These are phyloP conservation scores for Nicotiana knightiana DNA, from an alignment of 257 asterid species.

Conservation along the genomic window DNA sequence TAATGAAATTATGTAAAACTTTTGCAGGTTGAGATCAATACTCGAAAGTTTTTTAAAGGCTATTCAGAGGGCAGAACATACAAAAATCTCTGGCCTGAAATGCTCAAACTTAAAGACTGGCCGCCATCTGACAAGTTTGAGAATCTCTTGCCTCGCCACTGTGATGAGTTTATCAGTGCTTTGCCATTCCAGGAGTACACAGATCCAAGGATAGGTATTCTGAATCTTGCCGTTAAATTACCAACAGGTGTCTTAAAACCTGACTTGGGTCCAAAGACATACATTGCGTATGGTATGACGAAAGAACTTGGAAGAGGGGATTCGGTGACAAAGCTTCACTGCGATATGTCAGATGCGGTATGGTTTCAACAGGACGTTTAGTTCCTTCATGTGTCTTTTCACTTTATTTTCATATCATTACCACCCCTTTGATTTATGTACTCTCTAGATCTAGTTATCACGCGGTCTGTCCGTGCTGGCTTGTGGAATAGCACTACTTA, in stretches of 20 bases:
- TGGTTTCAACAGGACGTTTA: slow-evolving; percentile 10
- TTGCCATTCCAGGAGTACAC: slow-evolving; percentile 89
- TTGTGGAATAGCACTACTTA: background rate
- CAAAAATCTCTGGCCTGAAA: slow-evolving; percentile 81
- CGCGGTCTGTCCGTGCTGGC: background rate
- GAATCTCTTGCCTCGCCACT: slow-evolving; percentile 82
- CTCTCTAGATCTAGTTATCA: too few species aligned
- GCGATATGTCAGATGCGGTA: slow-evolving; percentile 98
- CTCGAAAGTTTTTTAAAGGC: slow-evolving; percentile 72
- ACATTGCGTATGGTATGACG: slow-evolving; percentile 68
- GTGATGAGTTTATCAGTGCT: slow-evolving; percentile 82
- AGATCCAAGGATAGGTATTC: slow-evolving; percentile 70
- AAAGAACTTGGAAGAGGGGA: slow-evolving; percentile 95
- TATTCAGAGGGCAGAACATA: slow-evolving; percentile 70
- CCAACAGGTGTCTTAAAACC: slow-evolving; percentile 68
- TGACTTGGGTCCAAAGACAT: slow-evolving; percentile 94
- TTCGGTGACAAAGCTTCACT: slow-evolving; percentile 93
- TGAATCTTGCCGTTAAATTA: slow-evolving; percentile 77
- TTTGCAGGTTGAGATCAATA: slow-evolving; percentile 62
- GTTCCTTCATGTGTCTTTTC: background rate
- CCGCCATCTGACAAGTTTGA: slow-evolving; percentile 94
- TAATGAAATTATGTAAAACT: background rate
- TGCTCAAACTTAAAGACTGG: slow-evolving; percentile 97
- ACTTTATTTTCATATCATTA: background rate
- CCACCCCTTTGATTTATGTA: background rate